A percentile compares a stretch with the other conserved stretches of the same genome.
These are phyloP conservation scores for Carnegiea gigantea DNA, from an alignment of 179 eudicot genomes.

Conservation along the genomic window DNA sequence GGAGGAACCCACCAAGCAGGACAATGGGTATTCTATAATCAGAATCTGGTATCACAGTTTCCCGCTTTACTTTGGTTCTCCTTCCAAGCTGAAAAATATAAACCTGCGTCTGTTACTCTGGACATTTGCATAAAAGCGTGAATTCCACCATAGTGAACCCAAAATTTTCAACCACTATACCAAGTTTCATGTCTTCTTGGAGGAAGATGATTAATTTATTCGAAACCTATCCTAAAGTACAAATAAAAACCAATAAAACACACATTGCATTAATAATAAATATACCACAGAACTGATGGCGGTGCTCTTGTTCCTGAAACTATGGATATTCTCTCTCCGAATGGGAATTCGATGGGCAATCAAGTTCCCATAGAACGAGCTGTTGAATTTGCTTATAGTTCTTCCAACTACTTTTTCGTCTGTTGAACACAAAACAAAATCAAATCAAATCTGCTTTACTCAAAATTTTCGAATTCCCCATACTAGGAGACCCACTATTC, in stretches of 20 bases:
- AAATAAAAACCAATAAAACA: neutral
- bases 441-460: neutral
- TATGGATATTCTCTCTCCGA: conserved; percentile 27
- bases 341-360: conserved; percentile 21
- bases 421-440: conserved; percentile 35
- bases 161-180: neutral
- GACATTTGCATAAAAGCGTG: neutral
- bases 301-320: conserved; percentile 27
- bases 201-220: neutral
- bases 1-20: conserved; percentile 64
- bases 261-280: neutral
- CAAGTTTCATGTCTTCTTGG: neutral
- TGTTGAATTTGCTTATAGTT: conserved; percentile 35
- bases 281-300: conserved; percentile 54
- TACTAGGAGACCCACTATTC: neutral
- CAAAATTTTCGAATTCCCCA: neutral
- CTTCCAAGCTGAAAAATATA: conserved; percentile 63
- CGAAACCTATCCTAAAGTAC: neutral
- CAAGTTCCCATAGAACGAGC: conserved; percentile 49
- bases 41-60: conserved; percentile 80
- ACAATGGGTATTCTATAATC: conserved; percentile 91
- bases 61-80: conserved; percentile 51
- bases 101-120: neutral
- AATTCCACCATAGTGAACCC: neutral
- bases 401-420: conserved; percentile 41